phyloP scores from a whole-genome alignment of 768 basidiomycete species.

The Ramaria sp. region DNA sequence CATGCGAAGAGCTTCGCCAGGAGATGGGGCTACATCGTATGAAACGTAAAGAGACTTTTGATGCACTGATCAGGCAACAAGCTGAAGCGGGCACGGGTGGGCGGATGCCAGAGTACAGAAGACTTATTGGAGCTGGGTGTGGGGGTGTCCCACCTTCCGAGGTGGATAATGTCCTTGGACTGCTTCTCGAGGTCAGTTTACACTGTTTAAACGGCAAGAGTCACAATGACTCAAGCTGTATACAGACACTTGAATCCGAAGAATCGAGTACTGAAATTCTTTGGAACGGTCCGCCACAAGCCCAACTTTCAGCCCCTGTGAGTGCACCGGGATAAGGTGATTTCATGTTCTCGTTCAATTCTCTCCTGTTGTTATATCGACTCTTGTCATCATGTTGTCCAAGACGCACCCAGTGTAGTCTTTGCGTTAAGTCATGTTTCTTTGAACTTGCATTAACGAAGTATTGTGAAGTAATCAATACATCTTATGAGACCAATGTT shows the following conservation, averaged over 20 bases:
- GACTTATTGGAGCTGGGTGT: conserved; percentile 83
- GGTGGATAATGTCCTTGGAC: conserved; percentile 76
- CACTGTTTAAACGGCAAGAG: conserved; percentile 1
- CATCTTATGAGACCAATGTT: too few species aligned
- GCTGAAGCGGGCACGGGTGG: conserved; percentile 87
- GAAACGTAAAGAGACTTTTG: conserved; percentile 62
- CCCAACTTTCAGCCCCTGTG: neutral
- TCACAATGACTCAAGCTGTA: conserved; percentile 6
- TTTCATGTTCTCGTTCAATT: neutral
- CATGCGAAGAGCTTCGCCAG: conserved; percentile 50
- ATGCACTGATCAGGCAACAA: conserved; percentile 68
- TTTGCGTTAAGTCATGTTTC: too few species aligned
- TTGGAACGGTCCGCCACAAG: conserved; percentile 6
- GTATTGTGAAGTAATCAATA: neutral
- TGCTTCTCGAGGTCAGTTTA: conserved; percentile 68
- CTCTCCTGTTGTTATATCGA: too few species aligned
- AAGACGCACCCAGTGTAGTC: too few species aligned
- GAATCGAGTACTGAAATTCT: conserved; percentile 45
- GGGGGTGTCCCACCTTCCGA: conserved; percentile 79
- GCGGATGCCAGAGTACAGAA: conserved; percentile 79
- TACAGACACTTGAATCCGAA: conserved; percentile 71
- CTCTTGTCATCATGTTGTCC: too few species aligned
- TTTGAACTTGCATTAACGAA: too few species aligned
- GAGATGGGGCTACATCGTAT: conserved; percentile 57
- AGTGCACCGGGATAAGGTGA: neutral